phyloP scores from a whole-genome alignment of 371 early-diverging fungal species.

The Mortierella sp. region DNA sequence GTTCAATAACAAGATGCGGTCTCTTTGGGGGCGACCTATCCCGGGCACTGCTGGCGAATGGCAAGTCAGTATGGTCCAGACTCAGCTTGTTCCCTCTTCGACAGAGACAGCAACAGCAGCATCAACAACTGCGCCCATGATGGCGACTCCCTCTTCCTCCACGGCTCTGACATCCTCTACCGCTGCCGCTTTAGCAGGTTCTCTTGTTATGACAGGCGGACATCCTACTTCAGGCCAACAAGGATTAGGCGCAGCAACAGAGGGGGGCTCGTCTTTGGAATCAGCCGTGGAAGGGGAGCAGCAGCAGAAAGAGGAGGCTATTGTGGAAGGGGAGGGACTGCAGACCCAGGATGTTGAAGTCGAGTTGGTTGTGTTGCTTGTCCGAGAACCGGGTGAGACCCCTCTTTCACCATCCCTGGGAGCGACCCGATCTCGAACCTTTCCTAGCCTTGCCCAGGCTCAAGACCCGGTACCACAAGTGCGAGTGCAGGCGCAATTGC shows the following conservation, averaged over 20 bases:
- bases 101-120: not conserved
- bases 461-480: not conserved
- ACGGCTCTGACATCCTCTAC: not conserved
- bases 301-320: not conserved
- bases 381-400: conserved; percentile 16
- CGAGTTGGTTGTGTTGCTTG: conserved; percentile 16
- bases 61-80: conserved; percentile 29
- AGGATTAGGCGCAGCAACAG: not conserved
- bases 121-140: not conserved
- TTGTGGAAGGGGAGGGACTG: not conserved
- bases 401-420: conserved; percentile 9
- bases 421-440: conserved; percentile 13
- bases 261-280: not conserved
- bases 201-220: not conserved
- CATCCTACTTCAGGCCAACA: conserved; percentile 8
- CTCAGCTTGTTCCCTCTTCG: not conserved
- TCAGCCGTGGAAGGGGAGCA: not conserved
- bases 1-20: conserved; percentile 32
- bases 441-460: not conserved
- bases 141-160: not conserved
- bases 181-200: not conserved
- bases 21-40: conserved; percentile 31
- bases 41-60: conserved; percentile 39
- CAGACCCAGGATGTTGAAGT: conserved; percentile 18
- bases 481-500: not conserved